phyloP scores from a whole-genome alignment of 108 stramenopile species.

The Seminavis robusta region DNA sequence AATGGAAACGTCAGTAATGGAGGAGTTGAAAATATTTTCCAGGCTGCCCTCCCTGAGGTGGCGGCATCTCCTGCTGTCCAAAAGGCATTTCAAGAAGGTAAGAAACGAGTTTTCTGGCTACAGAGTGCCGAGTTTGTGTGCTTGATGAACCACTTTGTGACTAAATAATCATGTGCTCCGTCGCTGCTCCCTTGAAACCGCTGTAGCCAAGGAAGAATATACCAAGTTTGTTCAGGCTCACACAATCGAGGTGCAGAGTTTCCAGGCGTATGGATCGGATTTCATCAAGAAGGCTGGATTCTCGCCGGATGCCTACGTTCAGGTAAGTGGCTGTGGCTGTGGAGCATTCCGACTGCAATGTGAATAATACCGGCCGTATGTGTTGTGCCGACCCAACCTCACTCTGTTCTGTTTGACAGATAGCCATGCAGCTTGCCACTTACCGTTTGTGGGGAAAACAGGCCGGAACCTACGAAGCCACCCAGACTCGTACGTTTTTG shows the following conservation, averaged over 20 bases:
- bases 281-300: constrained; percentile 74
- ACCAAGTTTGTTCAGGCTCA: constrained; percentile 43
- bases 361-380: no score
- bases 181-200: constrained; percentile 3
- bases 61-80: no score
- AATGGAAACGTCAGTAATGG: no score
- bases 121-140: no score
- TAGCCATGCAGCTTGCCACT: constrained; percentile 83
- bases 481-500: constrained; percentile 68
- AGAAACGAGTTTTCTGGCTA: no score
- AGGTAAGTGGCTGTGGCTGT: no score
- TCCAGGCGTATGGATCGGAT: constrained; percentile 69
- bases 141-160: no score
- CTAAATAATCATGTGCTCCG: no score
- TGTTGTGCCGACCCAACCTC: no score
- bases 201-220: constrained; percentile 35
- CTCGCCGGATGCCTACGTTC: constrained; percentile 87
- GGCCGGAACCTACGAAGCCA: constrained; percentile 83
- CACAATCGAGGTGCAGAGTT: constrained; percentile 53
- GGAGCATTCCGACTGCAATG: no score
- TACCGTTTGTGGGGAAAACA: constrained; percentile 70
- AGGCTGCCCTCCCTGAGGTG: background rate
- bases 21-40: background rate
- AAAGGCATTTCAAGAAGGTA: no score
- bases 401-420: no score